Conservation (phyloP, 108 stramenopile genomes). For the Nitzschia putrida region DNA sequence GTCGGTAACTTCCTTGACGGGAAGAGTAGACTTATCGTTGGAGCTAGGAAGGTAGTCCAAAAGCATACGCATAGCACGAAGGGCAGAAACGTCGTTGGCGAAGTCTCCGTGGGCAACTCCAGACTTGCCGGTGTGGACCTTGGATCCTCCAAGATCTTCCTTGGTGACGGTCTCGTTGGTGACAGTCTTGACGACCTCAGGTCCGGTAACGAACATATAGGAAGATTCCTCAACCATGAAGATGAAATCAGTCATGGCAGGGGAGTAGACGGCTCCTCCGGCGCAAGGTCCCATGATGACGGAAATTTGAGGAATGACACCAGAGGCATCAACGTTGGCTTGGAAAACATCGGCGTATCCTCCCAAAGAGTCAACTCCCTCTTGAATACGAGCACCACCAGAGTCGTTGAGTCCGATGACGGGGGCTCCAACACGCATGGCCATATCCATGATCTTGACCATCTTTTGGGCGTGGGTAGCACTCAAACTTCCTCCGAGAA, state of each 20-base stretch:
- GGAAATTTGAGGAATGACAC: slow-evolving; percentile 94
- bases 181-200: slow-evolving; percentile 99
- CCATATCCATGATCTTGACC: slow-evolving; percentile 99
- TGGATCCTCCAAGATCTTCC: slow-evolving; percentile 97
- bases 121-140: slow-evolving; percentile 87
- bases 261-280: slow-evolving; percentile 93
- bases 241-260: slow-evolving; percentile 99
- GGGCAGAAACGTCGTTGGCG: slow-evolving; percentile 93
- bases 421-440: slow-evolving; percentile 90
- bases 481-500: slow-evolving; percentile 93
- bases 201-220: slow-evolving; percentile 99
- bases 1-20: slow-evolving; percentile 69
- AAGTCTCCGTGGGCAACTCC: slow-evolving; percentile 95
- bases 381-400: slow-evolving; percentile 99
- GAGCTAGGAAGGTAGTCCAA: slow-evolving; percentile 91
- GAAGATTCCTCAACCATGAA: slow-evolving; percentile 96
- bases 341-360: slow-evolving; percentile 99
- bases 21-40: slow-evolving; percentile 80
- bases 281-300: slow-evolving; percentile 90
- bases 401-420: slow-evolving; percentile 99
- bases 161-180: slow-evolving; percentile 97
- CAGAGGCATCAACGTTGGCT: slow-evolving; percentile 94
- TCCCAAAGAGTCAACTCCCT: slow-evolving; percentile 94
- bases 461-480: slow-evolving; percentile 99
- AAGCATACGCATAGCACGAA: slow-evolving; percentile 88